Percentiles rank a stretch among this genome's conserved stretches.
Evolutionary conservation across 805 yeast species (phyloP).

Genomic region (Yarrowia sp.): DNA sequence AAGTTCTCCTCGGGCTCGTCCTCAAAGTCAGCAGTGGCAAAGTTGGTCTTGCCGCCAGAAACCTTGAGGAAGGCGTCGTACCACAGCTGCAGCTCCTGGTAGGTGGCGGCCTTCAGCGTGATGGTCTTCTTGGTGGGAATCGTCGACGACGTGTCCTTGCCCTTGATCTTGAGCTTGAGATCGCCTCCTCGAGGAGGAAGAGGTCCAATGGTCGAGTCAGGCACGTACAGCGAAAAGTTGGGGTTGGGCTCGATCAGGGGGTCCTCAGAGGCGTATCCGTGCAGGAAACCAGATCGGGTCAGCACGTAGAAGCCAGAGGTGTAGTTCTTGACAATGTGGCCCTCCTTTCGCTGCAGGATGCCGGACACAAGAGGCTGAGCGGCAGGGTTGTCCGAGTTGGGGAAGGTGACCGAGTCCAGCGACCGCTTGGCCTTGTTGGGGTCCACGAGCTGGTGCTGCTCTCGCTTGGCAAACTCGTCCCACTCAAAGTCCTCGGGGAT

Average conservation of each 20-base stretch:
- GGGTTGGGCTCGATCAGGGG: conserved; percentile 56
- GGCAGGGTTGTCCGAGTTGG: conserved; percentile 53
- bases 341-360: conserved; percentile 55
- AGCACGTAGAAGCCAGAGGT: conserved; percentile 56
- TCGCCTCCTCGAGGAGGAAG: conserved; percentile 51
- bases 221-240: conserved; percentile 55
- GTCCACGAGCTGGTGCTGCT: conserved; percentile 50
- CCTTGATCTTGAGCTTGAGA: conserved; percentile 54
- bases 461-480: conserved; percentile 52
- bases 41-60: conserved; percentile 39
- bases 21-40: conserved; percentile 26
- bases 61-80: conserved; percentile 49
- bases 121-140: conserved; percentile 50
- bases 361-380: conserved; percentile 59
- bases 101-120: conserved; percentile 55
- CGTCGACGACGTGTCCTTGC: conserved; percentile 53
- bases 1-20: conserved; percentile 10
- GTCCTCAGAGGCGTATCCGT: conserved; percentile 57
- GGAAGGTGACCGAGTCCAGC: conserved; percentile 51
- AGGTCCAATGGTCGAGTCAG: conserved; percentile 55
- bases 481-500: conserved; percentile 57
- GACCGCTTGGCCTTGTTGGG: conserved; percentile 51
- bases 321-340: conserved; percentile 54
- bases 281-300: conserved; percentile 55
- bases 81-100: conserved; percentile 58